phyloP scores from a whole-genome alignment of 805 yeast species.

The Kazachstania psychrophila region DNA sequence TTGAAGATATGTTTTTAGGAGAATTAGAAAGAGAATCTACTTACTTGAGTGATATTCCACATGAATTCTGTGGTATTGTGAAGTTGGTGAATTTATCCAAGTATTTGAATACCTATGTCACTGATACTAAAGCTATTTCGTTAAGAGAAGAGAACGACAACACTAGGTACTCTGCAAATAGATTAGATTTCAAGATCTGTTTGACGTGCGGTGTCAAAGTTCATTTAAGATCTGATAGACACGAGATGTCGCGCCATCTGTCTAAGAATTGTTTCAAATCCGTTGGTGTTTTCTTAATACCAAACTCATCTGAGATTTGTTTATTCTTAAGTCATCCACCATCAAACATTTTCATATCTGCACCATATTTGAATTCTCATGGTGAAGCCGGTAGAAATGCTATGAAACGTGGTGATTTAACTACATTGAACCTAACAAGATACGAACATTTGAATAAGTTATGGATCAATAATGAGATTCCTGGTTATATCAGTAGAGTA shows the following conservation, averaged over 20 bases:
- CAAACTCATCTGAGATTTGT: constrained; percentile 30
- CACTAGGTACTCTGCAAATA: constrained; percentile 21
- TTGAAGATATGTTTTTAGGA: background rate
- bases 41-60: constrained; percentile 5
- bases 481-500: constrained; percentile 37
- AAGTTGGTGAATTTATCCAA: constrained; percentile 45
- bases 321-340: constrained; percentile 28
- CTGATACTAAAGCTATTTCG: constrained; percentile 23
- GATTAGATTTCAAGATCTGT: constrained; percentile 39
- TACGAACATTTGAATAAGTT: constrained; percentile 46
- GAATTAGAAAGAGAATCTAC: background rate
- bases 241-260: constrained; percentile 27
- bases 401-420: constrained; percentile 45
- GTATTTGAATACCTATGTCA: constrained; percentile 34
- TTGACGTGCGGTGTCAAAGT: constrained; percentile 38
- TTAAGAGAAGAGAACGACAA: constrained; percentile 26
- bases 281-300: constrained; percentile 31
- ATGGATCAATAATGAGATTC: constrained; percentile 55
- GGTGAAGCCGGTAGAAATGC: constrained; percentile 62
- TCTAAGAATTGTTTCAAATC: constrained; percentile 25
- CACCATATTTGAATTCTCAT: constrained; percentile 66
- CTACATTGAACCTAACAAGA: constrained; percentile 43
- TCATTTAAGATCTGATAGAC: constrained; percentile 25
- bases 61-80: constrained; percentile 47
- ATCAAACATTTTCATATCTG: constrained; percentile 35